Evolutionary conservation across 2,329 filamentous ascomycete genomes (phyloP), one percentile per base, ranked within the genome.

Genomic region (Aspergillus sp.): DNA sequence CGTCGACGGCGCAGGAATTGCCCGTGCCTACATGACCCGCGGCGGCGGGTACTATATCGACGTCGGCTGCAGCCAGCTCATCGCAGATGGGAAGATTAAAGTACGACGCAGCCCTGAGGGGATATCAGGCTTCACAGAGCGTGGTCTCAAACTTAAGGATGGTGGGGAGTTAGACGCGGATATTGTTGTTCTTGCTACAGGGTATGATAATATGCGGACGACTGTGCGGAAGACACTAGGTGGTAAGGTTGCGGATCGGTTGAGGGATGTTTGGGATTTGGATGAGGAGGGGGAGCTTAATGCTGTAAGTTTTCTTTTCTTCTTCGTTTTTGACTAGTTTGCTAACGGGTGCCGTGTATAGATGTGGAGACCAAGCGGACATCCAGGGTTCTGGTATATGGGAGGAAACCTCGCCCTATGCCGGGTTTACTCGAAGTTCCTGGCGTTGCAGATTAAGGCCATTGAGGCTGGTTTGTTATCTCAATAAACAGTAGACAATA

Each of bases 181-280:
- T 61, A 80, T 88, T 60, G 81, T 89, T 8, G 79, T 89, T 0
- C 78, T 87, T 42, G 85, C 85, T 0, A 88, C 85, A 0, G 85
- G 81, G 3, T 89, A 88, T 63, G 81, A 86, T 60, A 89, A 88
- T 66, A 91, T 90, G 87, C 78, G 80, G 11, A 86, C 83, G 0
- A 83, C 83, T 19, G 83, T 86, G 2, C 74, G 83, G n/a, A 77
- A 78, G 33, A 82, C 88, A 19, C 79, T 90, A 54, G 88, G 87
- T 0, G 80, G 86, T 30, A 78, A 81, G 17, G 76, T 89, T 9
- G 86, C 84, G 0, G 82, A 85, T 51, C 76, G 78, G 24, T 79
- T 86, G 4, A 75, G 75, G 2, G 84, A 74, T 62, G 80, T 87
- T 15, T 89, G 86, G 84, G 86, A 85, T 0, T 77, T 87, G 57